phyloP scores from a whole-genome alignment of 179 eudicot species.

The Camellia oleifera region DNA sequence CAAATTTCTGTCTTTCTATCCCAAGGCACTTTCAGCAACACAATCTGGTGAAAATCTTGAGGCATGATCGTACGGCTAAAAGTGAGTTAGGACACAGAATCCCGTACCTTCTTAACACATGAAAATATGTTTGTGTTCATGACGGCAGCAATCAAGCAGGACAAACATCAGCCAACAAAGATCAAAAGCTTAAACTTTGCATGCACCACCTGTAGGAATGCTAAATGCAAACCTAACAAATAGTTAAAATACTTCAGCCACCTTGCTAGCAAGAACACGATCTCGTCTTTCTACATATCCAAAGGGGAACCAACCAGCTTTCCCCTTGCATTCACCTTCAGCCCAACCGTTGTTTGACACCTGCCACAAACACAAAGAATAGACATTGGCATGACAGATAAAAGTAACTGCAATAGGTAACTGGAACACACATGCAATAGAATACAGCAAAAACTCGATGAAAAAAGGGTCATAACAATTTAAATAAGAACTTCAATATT shows the following conservation, averaged over 20 bases:
- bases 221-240: not conserved
- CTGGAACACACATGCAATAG: not conserved
- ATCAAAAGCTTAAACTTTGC: not conserved
- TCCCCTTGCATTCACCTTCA: slow-evolving; percentile 97
- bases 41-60: too few species aligned
- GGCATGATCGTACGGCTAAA: too few species aligned
- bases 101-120: not conserved
- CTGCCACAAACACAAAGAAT: slow-evolving; percentile 29
- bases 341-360: slow-evolving; percentile 96
- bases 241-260: slow-evolving; percentile 64
- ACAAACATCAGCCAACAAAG: not conserved
- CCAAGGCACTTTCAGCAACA: too few species aligned
- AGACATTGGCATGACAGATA: not conserved
- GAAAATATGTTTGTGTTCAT: not conserved
- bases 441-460: not conserved
- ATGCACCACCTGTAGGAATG: not conserved
- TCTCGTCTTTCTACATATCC: slow-evolving; percentile 93
- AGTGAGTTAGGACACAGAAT: too few species aligned
- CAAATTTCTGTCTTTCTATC: too few species aligned
- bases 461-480: not conserved
- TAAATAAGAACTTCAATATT: not conserved
- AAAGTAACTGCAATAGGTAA: not conserved
- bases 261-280: slow-evolving; percentile 87
- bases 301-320: slow-evolving; percentile 96
- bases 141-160: not conserved